Evolutionary conservation across 257 asterid genomes (phyloP).

Genomic region (Rhazya stricta): DNA sequence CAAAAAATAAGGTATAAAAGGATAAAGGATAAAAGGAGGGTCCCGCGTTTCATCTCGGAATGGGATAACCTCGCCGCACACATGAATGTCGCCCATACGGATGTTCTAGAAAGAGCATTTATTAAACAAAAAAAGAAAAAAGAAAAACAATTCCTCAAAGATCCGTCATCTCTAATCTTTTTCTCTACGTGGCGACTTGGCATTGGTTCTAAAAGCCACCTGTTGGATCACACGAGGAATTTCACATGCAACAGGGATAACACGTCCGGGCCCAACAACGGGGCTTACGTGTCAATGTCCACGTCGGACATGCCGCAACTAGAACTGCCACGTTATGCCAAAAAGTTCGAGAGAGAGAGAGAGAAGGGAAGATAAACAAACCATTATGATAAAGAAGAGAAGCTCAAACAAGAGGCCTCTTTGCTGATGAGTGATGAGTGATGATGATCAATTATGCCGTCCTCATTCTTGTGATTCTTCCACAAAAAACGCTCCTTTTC

Average conservation of each 20-base stretch:
- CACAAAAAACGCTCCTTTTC: constrained; percentile 15
- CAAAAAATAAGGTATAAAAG: too few species aligned
- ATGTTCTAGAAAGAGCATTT: too few species aligned
- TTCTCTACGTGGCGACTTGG: neutral
- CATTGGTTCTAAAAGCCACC: neutral
- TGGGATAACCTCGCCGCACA: too few species aligned
- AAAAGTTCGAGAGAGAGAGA: constrained; percentile 40
- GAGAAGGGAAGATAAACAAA: constrained; percentile 23
- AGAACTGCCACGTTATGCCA: constrained; percentile 44
- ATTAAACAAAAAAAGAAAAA: too few species aligned
- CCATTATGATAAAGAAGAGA: constrained; percentile 15
- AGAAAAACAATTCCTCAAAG: too few species aligned
- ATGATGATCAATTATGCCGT: constrained; percentile 20
- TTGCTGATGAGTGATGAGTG: constrained; percentile 4
- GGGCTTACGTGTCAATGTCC: constrained; percentile 12
- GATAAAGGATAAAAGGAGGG: too few species aligned
- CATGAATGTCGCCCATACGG: too few species aligned
- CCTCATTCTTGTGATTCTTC: constrained; percentile 44
- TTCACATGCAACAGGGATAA: constrained; percentile 27
- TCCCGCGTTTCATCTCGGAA: too few species aligned
- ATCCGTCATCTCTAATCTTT: constrained; percentile 19
- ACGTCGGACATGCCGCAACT: constrained; percentile 28
- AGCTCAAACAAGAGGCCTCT: constrained; percentile 11
- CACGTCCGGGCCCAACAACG: neutral
- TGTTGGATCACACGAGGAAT: constrained; percentile 16